These are phyloP conservation scores for Aspergillus glaucus DNA, from an alignment of 2,329 filamentous ascomycete genomes.

Conservation along the genomic window DNA sequence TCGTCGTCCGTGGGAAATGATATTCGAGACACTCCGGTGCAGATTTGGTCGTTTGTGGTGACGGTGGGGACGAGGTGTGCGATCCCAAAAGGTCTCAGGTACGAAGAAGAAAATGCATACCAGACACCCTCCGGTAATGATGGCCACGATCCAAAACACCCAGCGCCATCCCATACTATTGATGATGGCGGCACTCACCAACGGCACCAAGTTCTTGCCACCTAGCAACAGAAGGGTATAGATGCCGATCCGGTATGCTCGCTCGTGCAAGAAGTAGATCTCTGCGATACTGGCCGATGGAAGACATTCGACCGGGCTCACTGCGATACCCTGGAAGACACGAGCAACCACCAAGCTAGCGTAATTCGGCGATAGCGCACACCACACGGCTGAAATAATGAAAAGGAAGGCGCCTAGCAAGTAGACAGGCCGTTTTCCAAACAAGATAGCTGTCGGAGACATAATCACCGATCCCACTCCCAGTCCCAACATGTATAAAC, in stretches of 20 bases:
- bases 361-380: conserved; percentile 75
- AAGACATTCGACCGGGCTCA: conserved; percentile 86
- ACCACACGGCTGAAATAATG: conserved; percentile 72
- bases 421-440: conserved; percentile 85
- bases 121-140: conserved; percentile 66
- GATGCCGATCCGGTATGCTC: conserved; percentile 86
- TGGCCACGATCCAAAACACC: conserved; percentile 84
- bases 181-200: conserved; percentile 82
- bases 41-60: conserved; percentile 29
- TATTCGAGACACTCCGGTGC: conserved; percentile 32
- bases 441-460: conserved; percentile 86
- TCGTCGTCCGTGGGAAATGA: conserved; percentile 29
- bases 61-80: conserved; percentile 56
- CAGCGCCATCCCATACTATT: conserved; percentile 74
- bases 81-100: conserved; percentile 93
- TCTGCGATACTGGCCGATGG: conserved; percentile 92
- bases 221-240: conserved; percentile 85
- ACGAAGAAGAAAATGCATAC: conserved; percentile 80
- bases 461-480: conserved; percentile 77
- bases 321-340: conserved; percentile 79
- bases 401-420: conserved; percentile 72
- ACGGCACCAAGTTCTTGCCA: conserved; percentile 82
- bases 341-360: conserved; percentile 71
- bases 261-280: conserved; percentile 92
- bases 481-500: conserved; percentile 89